A percentile compares a stretch with the other conserved stretches of the same genome.
Evolutionary conservation across 768 basidiomycete species (phyloP).

Genomic region (Symmetrospora coprosmae): DNA sequence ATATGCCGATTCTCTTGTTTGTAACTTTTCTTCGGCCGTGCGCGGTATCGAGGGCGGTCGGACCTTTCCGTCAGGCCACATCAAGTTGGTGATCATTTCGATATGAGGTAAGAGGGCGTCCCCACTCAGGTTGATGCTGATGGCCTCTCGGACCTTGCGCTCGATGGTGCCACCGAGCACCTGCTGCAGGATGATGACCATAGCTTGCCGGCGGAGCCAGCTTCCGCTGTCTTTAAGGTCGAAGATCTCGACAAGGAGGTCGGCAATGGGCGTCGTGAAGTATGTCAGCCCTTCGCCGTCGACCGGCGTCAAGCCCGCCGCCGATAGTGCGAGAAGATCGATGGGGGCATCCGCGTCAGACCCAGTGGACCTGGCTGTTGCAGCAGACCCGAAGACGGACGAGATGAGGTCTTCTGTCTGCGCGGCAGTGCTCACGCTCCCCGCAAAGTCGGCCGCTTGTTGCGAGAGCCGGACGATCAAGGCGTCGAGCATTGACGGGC

Average conservation of each 20-base stretch:
- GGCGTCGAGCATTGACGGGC: conserved; percentile 86
- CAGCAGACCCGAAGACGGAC: neutral
- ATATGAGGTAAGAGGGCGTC: conserved; percentile 56
- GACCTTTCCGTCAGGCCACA: conserved; percentile 77
- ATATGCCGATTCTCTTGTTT: conserved; percentile 72
- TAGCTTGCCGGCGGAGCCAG: conserved; percentile 87
- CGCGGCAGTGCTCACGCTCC: conserved; percentile 61
- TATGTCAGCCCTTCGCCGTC: conserved; percentile 68
- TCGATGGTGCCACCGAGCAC: conserved; percentile 91
- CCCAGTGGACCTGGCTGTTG: neutral
- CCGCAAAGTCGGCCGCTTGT: conserved; percentile 78
- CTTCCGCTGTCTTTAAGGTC: conserved; percentile 92
- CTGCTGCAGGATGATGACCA: conserved; percentile 90
- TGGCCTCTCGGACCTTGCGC: conserved; percentile 71
- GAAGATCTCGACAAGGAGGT: conserved; percentile 80
- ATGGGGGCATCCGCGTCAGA: neutral
- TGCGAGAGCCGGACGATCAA: conserved; percentile 79
- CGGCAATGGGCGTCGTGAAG: conserved; percentile 87
- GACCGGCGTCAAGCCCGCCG: neutral
- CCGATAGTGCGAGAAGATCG: neutral
- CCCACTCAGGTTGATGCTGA: conserved; percentile 53
- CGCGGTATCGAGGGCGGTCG: conserved; percentile 52
- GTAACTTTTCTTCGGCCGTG: conserved; percentile 61
- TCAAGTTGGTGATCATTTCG: conserved; percentile 50
- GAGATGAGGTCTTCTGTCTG: conserved; percentile 67